Percentiles rank a stretch among this genome's conserved stretches.
Conservation (phyloP, 371 early-diverging fungal species). For the Haplosporangium sp. region DNA sequence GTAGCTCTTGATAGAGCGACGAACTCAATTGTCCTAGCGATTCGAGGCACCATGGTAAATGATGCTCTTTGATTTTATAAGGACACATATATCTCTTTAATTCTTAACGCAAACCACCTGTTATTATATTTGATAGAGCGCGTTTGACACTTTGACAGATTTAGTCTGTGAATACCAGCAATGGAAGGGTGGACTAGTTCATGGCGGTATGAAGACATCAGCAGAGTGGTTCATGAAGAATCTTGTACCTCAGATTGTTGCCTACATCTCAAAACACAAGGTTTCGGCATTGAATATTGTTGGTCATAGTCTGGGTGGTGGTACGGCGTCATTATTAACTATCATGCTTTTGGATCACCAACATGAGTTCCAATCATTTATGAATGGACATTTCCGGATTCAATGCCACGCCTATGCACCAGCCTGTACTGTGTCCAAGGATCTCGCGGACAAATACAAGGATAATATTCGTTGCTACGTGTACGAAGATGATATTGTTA, state of each 20-base stretch:
- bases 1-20: constrained; percentile 78
- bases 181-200: constrained; percentile 90
- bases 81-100: background rate
- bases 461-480: constrained; percentile 82
- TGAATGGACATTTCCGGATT: constrained; percentile 59
- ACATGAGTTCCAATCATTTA: constrained; percentile 62
- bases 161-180: constrained; percentile 87
- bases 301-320: constrained; percentile 89
- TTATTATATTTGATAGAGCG: constrained; percentile 62
- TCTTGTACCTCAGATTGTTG: constrained; percentile 75
- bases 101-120: background rate
- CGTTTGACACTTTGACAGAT: constrained; percentile 87
- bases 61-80: background rate
- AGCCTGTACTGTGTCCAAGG: constrained; percentile 76
- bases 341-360: constrained; percentile 79
- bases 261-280: constrained; percentile 73
- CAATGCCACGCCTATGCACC: constrained; percentile 70
- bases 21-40: constrained; percentile 79
- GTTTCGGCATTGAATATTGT: constrained; percentile 74
- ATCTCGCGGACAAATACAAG: constrained; percentile 72
- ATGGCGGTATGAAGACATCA: constrained; percentile 83
- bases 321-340: constrained; percentile 81
- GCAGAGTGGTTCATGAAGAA: constrained; percentile 84
- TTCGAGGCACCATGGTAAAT: constrained; percentile 87
- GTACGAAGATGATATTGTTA: constrained; percentile 81